phyloP scores from a whole-genome alignment of 192 early-diverging fungal genomes.

The Podila minutissima region DNA sequence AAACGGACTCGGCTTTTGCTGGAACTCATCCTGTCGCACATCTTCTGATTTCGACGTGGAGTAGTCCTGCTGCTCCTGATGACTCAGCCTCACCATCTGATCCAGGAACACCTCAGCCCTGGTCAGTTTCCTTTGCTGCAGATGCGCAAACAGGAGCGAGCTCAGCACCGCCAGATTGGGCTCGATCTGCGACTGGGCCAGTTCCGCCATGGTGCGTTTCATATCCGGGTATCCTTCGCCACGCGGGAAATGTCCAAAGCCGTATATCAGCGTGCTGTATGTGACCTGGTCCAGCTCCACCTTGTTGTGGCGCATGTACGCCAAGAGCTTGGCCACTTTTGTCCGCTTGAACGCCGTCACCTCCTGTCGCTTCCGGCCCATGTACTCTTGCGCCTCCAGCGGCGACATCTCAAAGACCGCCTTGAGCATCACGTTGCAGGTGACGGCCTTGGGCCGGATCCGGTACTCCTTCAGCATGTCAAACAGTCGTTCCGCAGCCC shows the following conservation, averaged over 20 bases:
- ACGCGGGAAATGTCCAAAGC: constrained; percentile 24
- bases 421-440: constrained; percentile 34
- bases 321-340: constrained; percentile 13
- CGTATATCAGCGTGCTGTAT: constrained; percentile 32
- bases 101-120: constrained; percentile 28
- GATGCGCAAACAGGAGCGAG: constrained; percentile 37
- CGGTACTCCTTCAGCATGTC: constrained; percentile 34
- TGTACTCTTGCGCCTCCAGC: constrained; percentile 13
- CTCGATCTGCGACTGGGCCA: background rate
- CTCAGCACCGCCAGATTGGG: constrained; percentile 22
- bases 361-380: background rate
- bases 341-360: constrained; percentile 11
- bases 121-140: constrained; percentile 28
- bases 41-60: background rate
- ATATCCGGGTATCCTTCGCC: constrained; percentile 32
- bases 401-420: constrained; percentile 33
- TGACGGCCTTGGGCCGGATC: constrained; percentile 27
- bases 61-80: background rate
- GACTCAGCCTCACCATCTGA: constrained; percentile 5
- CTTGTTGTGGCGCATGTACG: constrained; percentile 17
- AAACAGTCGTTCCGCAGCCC: constrained; percentile 41
- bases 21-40: background rate
- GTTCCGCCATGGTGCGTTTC: constrained; percentile 15
- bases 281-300: constrained; percentile 16
- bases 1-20: constrained; percentile 6